These are phyloP conservation scores for Lasiosphaeria hispida DNA, from an alignment of 495 filamentous ascomycete species.

Conservation along the genomic window DNA sequence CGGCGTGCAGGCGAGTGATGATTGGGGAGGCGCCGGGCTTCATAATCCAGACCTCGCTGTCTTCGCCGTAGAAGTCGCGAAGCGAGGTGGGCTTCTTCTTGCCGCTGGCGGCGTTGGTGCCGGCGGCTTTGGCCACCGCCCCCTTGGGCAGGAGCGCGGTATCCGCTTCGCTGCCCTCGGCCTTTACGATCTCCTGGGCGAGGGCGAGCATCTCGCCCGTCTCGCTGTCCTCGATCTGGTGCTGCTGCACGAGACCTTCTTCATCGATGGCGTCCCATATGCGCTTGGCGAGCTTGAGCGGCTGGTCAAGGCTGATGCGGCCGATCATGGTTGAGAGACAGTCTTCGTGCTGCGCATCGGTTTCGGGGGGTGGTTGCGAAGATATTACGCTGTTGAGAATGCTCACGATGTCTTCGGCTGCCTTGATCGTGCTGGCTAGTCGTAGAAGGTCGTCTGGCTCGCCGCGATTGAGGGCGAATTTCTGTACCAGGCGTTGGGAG, in stretches of 20 bases:
- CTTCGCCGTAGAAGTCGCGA: constrained; percentile 50
- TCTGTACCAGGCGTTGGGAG: constrained; percentile 85
- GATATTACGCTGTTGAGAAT: constrained; percentile 24
- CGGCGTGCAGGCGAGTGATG: constrained; percentile 63
- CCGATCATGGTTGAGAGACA: constrained; percentile 54
- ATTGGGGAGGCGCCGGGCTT: constrained; percentile 64
- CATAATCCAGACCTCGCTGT: constrained; percentile 82
- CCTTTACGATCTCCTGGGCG: constrained; percentile 63
- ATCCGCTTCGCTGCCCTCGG: constrained; percentile 52
- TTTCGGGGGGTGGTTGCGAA: constrained; percentile 15
- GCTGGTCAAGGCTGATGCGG: constrained; percentile 67
- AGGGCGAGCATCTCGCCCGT: constrained; percentile 64
- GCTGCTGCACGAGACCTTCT: constrained; percentile 78
- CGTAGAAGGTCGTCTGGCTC: constrained; percentile 89
- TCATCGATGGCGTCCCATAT: constrained; percentile 87
- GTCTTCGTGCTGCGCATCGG: constrained; percentile 7
- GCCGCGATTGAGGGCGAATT: constrained; percentile 87
- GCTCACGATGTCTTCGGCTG: constrained; percentile 65
- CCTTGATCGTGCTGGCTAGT: constrained; percentile 76
- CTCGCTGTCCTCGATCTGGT: constrained; percentile 69
- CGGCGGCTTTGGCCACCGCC: constrained; percentile 27
- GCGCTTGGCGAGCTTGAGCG: constrained; percentile 61
- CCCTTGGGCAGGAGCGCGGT: constrained; percentile 41
- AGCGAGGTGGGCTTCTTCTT: constrained; percentile 44
- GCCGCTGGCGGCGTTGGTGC: constrained; percentile 24